Evolutionary conservation across 2,329 filamentous ascomycete genomes (phyloP).

Genomic region (Leptographium radiaticola): DNA sequence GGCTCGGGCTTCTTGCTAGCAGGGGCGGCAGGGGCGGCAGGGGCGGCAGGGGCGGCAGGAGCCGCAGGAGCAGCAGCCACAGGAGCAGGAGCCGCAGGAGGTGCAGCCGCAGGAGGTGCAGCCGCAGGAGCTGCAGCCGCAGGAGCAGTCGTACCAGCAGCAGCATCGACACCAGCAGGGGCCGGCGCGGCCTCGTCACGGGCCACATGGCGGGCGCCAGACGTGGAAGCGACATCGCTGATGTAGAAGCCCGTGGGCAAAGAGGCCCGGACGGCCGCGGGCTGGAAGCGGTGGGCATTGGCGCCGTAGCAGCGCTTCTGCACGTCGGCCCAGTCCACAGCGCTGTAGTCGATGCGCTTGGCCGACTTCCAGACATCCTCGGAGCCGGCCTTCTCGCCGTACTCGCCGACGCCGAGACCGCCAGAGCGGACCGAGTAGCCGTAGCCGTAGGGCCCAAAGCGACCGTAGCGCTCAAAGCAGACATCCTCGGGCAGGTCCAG

Average conservation of each 20-base stretch:
- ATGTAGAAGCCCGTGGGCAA: slow-evolving; percentile 39
- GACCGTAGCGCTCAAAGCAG: slow-evolving; percentile 86
- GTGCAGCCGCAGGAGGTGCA: not conserved
- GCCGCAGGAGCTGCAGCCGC: not conserved
- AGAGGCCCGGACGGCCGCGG: slow-evolving; percentile 25
- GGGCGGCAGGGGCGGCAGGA: not conserved
- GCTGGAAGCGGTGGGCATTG: slow-evolving; percentile 58
- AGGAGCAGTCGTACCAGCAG: not conserved
- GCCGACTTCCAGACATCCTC: slow-evolving; percentile 63
- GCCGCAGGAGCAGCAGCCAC: not conserved
- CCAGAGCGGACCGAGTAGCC: slow-evolving; percentile 71
- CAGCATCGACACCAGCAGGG: not conserved
- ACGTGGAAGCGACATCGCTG: slow-evolving; percentile 12
- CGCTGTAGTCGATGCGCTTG: slow-evolving; percentile 62
- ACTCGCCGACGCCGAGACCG: slow-evolving; percentile 72
- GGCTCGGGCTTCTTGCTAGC: not conserved
- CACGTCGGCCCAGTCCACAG: slow-evolving; percentile 65
- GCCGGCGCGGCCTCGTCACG: not conserved
- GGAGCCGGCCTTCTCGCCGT: slow-evolving; percentile 71
- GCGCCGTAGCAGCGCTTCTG: slow-evolving; percentile 60
- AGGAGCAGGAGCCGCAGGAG: not conserved
- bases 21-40: not conserved
- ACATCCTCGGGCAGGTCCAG: slow-evolving; percentile 70
- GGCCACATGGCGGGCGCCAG: not conserved
- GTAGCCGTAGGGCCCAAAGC: slow-evolving; percentile 78